A percentile compares a stretch with the other conserved stretches of the same genome.
These are phyloP conservation scores for Sorghum bicolor DNA, from an alignment of 176 grass and related monocot species.

Conservation along the genomic window DNA sequence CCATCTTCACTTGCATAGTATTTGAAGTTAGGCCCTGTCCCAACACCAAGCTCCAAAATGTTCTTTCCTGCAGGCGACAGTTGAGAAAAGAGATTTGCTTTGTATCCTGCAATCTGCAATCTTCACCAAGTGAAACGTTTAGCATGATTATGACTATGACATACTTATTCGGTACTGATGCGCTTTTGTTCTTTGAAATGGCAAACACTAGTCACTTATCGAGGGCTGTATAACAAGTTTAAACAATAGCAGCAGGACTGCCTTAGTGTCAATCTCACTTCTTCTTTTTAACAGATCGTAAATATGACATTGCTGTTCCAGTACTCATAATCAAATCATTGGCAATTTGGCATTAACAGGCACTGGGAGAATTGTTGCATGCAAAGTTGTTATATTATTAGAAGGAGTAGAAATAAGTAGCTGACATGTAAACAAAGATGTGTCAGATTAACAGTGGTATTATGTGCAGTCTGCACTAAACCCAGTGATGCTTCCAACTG, in stretches of 20 bases:
- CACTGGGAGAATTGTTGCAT: background rate
- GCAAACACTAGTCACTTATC: background rate
- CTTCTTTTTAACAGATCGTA: background rate
- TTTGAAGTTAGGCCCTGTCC: slow-evolving; percentile 81
- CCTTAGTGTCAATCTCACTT: background rate
- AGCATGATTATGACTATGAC: background rate
- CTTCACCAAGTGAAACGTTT: slow-evolving; percentile 25
- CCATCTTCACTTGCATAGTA: slow-evolving; percentile 51
- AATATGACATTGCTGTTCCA: background rate
- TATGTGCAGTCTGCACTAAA: background rate
- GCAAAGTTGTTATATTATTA: background rate
- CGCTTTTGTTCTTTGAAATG: background rate
- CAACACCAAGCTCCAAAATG: slow-evolving; percentile 76
- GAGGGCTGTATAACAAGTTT: background rate
- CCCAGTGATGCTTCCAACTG: background rate
- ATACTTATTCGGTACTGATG: background rate
- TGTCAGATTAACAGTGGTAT: background rate
- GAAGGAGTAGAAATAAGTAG: background rate
- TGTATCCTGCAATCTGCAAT: slow-evolving; percentile 81
- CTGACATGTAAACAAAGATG: background rate
- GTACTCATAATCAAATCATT: background rate
- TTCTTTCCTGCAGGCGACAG: slow-evolving; percentile 34
- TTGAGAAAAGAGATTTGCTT: slow-evolving; percentile 67
- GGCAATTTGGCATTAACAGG: background rate
- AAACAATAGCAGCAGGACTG: background rate